phyloP scores from a whole-genome alignment of 2,329 filamentous ascomycete species.

The Aspergillus luchuensis region DNA sequence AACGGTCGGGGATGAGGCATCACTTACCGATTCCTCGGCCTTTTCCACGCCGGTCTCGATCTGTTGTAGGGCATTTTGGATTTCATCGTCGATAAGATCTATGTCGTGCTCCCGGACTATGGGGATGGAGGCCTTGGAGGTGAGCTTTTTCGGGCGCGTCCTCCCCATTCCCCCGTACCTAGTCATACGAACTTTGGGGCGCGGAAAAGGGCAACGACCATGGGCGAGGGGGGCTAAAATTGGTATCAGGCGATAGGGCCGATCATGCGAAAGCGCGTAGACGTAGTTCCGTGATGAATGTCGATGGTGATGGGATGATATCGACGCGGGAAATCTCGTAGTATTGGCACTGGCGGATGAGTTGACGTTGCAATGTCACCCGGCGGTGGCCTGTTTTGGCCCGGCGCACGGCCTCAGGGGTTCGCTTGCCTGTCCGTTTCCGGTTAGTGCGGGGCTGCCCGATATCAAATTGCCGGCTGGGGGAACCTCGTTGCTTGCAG shows the following conservation, averaged over 20 bases:
- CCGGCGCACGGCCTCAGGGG: slow-evolving; percentile 46
- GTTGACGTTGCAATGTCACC: slow-evolving; percentile 50
- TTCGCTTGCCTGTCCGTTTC: slow-evolving; percentile 43
- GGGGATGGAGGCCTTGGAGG: slow-evolving; percentile 81
- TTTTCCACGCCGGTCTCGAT: slow-evolving; percentile 97
- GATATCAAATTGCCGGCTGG: slow-evolving; percentile 43
- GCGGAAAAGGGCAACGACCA: slow-evolving; percentile 41
- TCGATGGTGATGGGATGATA: slow-evolving; percentile 50
- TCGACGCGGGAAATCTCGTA: slow-evolving; percentile 34
- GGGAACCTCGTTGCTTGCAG: slow-evolving; percentile 15
- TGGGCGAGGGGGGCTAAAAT: slow-evolving; percentile 62
- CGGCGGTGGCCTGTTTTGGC: slow-evolving; percentile 45
- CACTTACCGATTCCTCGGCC: slow-evolving; percentile 92
- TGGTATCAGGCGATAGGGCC: slow-evolving; percentile 64
- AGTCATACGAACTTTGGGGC: slow-evolving; percentile 47
- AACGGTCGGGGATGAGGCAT: slow-evolving; percentile 35
- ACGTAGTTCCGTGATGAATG: slow-evolving; percentile 60
- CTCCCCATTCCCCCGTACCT: slow-evolving; percentile 50
- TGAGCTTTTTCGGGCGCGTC: slow-evolving; percentile 70
- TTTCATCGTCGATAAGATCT: slow-evolving; percentile 83
- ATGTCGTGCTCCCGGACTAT: slow-evolving; percentile 90
- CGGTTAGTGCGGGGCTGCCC: slow-evolving; percentile 47
- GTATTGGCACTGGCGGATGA: slow-evolving; percentile 41
- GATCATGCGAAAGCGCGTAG: slow-evolving; percentile 56
- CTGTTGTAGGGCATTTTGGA: slow-evolving; percentile 76